Base-by-base conservation (phyloP, 2,329 filamentous ascomycete genomes). In the Hyphodiscus sp. region DNA sequence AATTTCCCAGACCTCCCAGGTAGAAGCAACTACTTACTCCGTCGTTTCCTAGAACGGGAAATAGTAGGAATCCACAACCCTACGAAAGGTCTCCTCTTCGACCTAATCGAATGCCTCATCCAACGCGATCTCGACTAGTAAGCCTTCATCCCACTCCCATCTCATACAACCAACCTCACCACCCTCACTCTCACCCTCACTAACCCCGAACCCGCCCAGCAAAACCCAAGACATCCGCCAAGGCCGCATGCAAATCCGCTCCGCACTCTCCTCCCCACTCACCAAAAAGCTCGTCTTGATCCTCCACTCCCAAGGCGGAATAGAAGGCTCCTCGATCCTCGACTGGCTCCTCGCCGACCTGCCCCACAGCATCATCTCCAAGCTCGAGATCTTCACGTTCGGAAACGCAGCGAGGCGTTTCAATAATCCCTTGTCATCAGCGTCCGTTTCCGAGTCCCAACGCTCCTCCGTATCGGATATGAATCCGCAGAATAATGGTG, bases 381-480 rank as follows among this genome's bases (percentile, higher is more conserved):
- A 87, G 61, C 75, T 89, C 1, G 86, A 91, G 67, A 78, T 91
- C 2, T 84, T 83, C 13, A 91, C 86, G 0, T 91, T 91, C 67
- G 87, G 86, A 30, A 86, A 81, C 53, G 87, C 86, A 0, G 84
- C 87, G 0, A 88, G 89, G 62, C 86, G 90, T 68, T 90, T 89
- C 72, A 89, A 89, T 68, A 89, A 23, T 19, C 43, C 30, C 3
- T 16, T 48, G 5, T 19, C 9, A 7, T 7, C 20, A 26, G 4
- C n/a, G 33, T 38, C 33, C n/a, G n/a, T n/a, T n/a, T n/a, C n/a
- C 11, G 16, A 38, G 11, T 20, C 47, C 19, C 6, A 16, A 30
- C 6, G 20, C 7, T 20, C 41, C 23, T 26, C 23, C 23, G 8
- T 8, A 26, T 26, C 23, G 4, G 23, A 26, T 3, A 4, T 8